Conservation (phyloP, 1,284 basidiomycete species). For the Cryptococcus jaspeensis region DNA sequence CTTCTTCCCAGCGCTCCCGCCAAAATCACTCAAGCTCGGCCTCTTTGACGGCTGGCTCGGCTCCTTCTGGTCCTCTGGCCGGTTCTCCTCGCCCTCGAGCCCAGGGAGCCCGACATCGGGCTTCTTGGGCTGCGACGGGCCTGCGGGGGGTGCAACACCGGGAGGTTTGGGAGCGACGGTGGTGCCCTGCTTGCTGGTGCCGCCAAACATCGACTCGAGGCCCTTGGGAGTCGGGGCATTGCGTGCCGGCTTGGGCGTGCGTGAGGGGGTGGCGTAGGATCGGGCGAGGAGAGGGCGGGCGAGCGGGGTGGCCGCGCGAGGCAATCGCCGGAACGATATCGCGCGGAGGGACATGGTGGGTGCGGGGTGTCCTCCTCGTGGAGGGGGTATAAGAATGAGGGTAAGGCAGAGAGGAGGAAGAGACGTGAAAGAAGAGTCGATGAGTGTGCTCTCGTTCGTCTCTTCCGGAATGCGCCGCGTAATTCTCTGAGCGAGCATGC, state of each 20-base stretch:
- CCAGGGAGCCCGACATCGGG: constrained; percentile 34
- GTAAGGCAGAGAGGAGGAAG: background rate
- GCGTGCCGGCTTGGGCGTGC: constrained; percentile 31
- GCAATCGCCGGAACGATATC: constrained; percentile 21
- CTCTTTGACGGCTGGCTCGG: constrained; percentile 29
- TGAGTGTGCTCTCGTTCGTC: too few relatives aligned
- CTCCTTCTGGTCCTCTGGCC: constrained; percentile 27
- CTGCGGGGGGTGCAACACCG: constrained; percentile 29
- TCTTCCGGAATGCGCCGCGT: too few relatives aligned
- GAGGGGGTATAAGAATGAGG: background rate
- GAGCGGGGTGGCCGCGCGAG: constrained; percentile 10
- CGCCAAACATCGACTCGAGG: constrained; percentile 45
- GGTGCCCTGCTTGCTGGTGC: constrained; percentile 22
- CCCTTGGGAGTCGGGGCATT: constrained; percentile 43
- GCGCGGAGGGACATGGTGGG: constrained; percentile 33
- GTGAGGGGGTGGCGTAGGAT: constrained; percentile 31
- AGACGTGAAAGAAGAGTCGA: background rate
- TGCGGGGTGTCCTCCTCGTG: background rate
- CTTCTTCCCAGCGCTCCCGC: constrained; percentile 33
- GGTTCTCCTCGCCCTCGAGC: constrained; percentile 16
- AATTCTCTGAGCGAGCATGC: too few relatives aligned
- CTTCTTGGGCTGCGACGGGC: constrained; percentile 29
- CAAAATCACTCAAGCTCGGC: constrained; percentile 38
- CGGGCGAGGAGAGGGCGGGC: constrained; percentile 18
- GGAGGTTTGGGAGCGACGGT: constrained; percentile 35